A percentile compares a stretch with the other conserved stretches of the same genome.
Conservation (phyloP, 2,329 filamentous ascomycete genomes). For the Diaporthe helianthi region DNA sequence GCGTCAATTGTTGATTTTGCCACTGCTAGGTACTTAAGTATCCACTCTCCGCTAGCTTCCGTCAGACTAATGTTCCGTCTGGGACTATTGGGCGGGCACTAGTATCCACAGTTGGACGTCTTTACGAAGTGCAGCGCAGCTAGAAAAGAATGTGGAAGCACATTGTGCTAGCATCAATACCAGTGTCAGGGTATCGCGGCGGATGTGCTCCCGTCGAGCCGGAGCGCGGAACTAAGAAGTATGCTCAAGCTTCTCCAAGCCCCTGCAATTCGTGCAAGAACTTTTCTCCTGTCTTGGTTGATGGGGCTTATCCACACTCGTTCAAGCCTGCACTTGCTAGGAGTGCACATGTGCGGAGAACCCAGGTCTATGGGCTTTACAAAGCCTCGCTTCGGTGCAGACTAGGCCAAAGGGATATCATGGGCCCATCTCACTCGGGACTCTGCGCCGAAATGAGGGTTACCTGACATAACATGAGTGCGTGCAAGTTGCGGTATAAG, state of each 20-base stretch:
- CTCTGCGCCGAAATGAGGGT: not conserved
- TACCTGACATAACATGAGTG: not conserved
- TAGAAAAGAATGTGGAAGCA: not conserved
- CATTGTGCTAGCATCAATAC: not conserved
- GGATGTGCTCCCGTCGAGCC: constrained; percentile 25
- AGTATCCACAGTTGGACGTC: not conserved
- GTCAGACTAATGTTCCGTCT: not conserved
- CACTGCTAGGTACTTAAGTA: not conserved
- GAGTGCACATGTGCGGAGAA: constrained; percentile 34
- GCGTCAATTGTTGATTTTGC: not conserved
- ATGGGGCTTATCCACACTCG: constrained; percentile 23
- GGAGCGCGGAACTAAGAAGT: not conserved
- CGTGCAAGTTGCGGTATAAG: not conserved
- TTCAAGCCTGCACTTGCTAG: constrained; percentile 9
- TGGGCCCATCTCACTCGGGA: not conserved
- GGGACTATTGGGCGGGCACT: not conserved
- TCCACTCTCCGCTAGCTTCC: not conserved
- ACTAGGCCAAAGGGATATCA: not conserved
- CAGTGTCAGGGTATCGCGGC: not conserved
- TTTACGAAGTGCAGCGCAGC: not conserved
- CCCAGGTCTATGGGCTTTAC: constrained; percentile 12
- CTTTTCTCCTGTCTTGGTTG: constrained; percentile 28
- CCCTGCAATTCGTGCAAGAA: constrained; percentile 32
- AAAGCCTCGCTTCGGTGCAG: constrained; percentile 12
- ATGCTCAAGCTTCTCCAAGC: not conserved